phyloP scores from a whole-genome alignment of 306 rosid species.

The Leucaena leucocephala region DNA sequence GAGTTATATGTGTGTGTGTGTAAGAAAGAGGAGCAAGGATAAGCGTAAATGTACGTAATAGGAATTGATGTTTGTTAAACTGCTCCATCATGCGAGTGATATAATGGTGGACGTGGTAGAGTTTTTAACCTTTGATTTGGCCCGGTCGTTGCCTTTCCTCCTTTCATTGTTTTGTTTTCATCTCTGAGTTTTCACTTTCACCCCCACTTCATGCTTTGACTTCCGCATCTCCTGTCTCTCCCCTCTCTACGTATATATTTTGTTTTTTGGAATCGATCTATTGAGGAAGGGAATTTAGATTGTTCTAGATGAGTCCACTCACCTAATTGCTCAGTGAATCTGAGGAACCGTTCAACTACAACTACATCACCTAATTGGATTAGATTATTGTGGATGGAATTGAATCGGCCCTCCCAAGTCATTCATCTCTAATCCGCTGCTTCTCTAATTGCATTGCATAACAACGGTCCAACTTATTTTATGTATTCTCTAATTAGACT shows the following conservation, averaged over 20 bases:
- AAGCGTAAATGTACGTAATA: conserved; percentile 2
- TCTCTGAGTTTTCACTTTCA: conserved; percentile 42
- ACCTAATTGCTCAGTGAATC: conserved; percentile 21
- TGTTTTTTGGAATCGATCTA: background rate
- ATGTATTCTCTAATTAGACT: too few species aligned
- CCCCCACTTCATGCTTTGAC: conserved; percentile 36
- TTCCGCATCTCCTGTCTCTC: background rate
- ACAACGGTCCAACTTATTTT: too few species aligned
- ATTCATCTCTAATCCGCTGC: background rate
- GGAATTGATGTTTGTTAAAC: conserved; percentile 64
- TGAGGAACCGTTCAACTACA: conserved; percentile 56
- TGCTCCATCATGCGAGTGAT: conserved; percentile 55
- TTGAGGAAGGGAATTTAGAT: background rate
- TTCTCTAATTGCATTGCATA: too few species aligned
- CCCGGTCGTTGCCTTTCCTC: conserved; percentile 29
- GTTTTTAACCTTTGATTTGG: conserved; percentile 34
- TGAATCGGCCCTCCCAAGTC: conserved; percentile 6
- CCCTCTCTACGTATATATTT: background rate
- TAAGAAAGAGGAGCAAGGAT: background rate
- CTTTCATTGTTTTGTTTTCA: background rate
- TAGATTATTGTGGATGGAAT: conserved; percentile 18
- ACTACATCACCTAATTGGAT: conserved; percentile 29
- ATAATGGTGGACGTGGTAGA: conserved; percentile 40
- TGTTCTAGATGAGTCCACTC: conserved; percentile 17
- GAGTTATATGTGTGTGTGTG: background rate